Evolutionary conservation across 2,329 filamentous ascomycete species (phyloP).

Genomic region (Sporothrix globosa): DNA sequence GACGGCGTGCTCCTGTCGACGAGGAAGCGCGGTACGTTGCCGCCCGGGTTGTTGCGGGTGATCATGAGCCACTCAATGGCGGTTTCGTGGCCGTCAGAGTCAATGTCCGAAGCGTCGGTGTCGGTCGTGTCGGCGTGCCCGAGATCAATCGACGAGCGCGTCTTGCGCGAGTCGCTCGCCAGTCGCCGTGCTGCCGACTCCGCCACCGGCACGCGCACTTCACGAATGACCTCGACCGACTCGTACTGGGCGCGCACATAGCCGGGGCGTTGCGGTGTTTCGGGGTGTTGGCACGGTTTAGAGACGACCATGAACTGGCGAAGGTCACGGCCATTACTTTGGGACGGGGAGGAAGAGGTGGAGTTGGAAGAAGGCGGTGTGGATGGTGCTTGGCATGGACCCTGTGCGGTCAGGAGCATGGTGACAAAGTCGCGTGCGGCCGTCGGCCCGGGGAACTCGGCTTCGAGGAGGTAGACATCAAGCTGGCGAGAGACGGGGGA

Average conservation of each 20-base stretch:
- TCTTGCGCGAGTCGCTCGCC: slow-evolving; percentile 43
- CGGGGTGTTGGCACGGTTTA: slow-evolving; percentile 77
- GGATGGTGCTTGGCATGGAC: background rate
- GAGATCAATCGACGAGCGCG: slow-evolving; percentile 52
- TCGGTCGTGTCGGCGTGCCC: slow-evolving; percentile 39
- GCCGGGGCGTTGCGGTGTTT: slow-evolving; percentile 69
- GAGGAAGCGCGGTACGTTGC: slow-evolving; percentile 85
- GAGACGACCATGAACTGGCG: slow-evolving; percentile 86
- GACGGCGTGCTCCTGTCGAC: slow-evolving; percentile 86
- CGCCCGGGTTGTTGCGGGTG: slow-evolving; percentile 84
- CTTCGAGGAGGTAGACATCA: slow-evolving; percentile 77
- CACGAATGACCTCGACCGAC: slow-evolving; percentile 86
- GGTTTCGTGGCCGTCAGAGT: slow-evolving; percentile 45
- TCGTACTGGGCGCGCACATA: slow-evolving; percentile 87
- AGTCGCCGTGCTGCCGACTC: slow-evolving; percentile 35
- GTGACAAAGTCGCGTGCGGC: slow-evolving; percentile 87
- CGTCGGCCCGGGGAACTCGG: slow-evolving; percentile 87
- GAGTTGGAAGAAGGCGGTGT: slow-evolving; percentile 27
- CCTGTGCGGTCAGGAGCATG: slow-evolving; percentile 58
- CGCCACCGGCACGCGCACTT: slow-evolving; percentile 61
- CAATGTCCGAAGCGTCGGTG: slow-evolving; percentile 41
- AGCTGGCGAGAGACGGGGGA: background rate
- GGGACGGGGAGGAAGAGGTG: slow-evolving; percentile 28
- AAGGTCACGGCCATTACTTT: slow-evolving; percentile 50
- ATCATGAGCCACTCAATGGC: slow-evolving; percentile 89